phyloP scores from a whole-genome alignment of 257 asterid genomes.

The Penstemon barbatus region DNA sequence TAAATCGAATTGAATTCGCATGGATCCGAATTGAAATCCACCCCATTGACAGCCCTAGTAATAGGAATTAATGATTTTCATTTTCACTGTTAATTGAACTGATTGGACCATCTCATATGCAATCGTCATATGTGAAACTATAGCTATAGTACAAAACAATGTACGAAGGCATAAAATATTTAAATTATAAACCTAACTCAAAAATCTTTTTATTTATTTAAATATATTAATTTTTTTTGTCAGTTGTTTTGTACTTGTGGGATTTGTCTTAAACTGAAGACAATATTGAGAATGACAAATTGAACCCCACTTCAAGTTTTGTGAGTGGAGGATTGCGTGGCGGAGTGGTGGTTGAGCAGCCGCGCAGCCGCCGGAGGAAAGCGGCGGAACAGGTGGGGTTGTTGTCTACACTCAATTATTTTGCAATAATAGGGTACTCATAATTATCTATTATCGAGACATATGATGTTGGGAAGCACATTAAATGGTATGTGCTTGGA shows the following conservation, averaged over 20 bases:
- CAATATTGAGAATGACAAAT: conserved; percentile 47
- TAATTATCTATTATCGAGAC: conserved; percentile 25
- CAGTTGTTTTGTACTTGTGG: conserved; percentile 31
- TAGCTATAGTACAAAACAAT: no score
- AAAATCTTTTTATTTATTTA: not conserved
- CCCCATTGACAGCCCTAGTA: no score
- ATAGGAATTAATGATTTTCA: no score
- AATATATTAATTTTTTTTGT: not conserved
- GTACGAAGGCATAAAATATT: no score
- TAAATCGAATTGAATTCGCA: no score
- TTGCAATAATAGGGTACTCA: conserved; percentile 26
- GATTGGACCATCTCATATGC: no score
- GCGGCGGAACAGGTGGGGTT: conserved; percentile 33
- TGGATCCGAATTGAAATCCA: no score
- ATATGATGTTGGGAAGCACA: conserved; percentile 34
- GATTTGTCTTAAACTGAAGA: conserved; percentile 52
- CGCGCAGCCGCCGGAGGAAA: conserved; percentile 37
- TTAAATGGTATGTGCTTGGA: conserved; percentile 6
- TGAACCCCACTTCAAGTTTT: conserved; percentile 47
- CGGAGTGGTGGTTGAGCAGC: conserved; percentile 43
- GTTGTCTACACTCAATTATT: conserved; percentile 29
- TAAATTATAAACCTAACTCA: conserved; percentile 36
- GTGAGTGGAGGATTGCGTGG: conserved; percentile 46
- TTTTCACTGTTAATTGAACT: no score
- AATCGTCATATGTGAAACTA: no score